Evolutionary conservation across 192 early-diverging fungal species (phyloP), one percentile per base, ranked within the genome.

Genomic region (Dissophora globulifera): DNA sequence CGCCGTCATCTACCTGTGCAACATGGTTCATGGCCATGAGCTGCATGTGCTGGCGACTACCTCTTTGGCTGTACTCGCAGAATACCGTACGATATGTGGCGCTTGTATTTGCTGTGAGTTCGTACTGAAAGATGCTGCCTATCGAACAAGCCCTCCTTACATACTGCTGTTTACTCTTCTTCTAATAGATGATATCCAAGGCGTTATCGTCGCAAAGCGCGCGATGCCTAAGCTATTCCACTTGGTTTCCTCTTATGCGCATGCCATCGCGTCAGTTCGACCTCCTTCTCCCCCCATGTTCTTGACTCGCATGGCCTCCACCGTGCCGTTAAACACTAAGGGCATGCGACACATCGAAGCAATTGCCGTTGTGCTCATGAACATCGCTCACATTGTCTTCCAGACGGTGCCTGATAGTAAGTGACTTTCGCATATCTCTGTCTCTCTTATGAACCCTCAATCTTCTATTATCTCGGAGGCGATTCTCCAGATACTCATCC

Each of bases 1-100:
- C 59, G 82, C 86, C 4, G 49, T 84, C 13, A 67, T 87, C 4
- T 87, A 83, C 61, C 45, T 87, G 3, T 85, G 84, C 57, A 68
- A 62, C 22, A 46, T 69, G 27, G 65, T 50, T 16, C 78, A 75
- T 32, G 70, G 67, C 19, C 62, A 32, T 12, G 79, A 85, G 20
- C 54, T 87, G 7, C 86, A 87, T 58, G 69, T 78, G 10, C 40
- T 80, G 10, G 76, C 80, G 6, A 84, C 86, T 11, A 76, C 76
- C 15, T 75, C 82, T 20, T 58, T 87, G 31, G 82, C 82, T n/a
- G 79, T 72, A 16, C 41, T 87, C 10, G 50, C 85, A 23, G 85
- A 83, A 48, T 76, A 85, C 38, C 78, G 85, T 86, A 76, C 26
- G 62, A 46, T n/a, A n/a, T n/a, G n/a, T n/a, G n/a, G n/a, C n/a